Evolutionary conservation across 2,329 filamentous ascomycete species (phyloP).

Genomic region (Fusarium sp.): DNA sequence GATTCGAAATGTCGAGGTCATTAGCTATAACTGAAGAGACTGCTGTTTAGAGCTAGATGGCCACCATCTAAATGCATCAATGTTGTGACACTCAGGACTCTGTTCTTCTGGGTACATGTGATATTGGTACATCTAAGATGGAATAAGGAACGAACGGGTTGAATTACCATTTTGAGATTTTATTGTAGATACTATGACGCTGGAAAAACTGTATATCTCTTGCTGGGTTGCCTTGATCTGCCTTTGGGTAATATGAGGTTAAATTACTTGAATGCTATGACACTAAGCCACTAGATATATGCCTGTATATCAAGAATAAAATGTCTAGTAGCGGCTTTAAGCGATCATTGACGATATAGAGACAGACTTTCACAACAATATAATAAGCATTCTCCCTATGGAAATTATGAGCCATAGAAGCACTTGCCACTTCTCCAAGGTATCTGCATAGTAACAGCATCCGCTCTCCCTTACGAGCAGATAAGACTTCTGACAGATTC

Average conservation of each 20-base stretch:
- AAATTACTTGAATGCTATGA: background rate
- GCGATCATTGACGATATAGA: background rate
- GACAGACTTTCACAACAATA: rapidly evolving
- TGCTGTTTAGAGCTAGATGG: background rate
- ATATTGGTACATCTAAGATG: background rate
- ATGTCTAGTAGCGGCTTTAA: background rate
- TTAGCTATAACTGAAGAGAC: conserved; percentile 27
- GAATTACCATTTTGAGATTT: background rate
- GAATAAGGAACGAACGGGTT: background rate
- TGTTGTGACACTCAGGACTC: background rate
- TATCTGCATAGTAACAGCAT: background rate
- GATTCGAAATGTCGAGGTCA: conserved; percentile 28
- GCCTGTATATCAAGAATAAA: background rate
- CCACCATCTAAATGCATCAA: background rate
- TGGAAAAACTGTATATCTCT: background rate
- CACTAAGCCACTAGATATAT: background rate
- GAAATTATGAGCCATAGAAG: background rate
- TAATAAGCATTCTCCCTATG: background rate
- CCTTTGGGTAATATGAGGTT: too few relatives aligned
- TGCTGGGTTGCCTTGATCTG: too few relatives aligned
- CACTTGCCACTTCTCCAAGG: background rate
- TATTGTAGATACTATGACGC: background rate
- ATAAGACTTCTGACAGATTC: background rate
- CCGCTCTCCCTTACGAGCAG: background rate
- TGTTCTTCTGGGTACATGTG: background rate